Conservation (phyloP, 768 basidiomycete genomes). For the Guyanaporus albipodus region DNA sequence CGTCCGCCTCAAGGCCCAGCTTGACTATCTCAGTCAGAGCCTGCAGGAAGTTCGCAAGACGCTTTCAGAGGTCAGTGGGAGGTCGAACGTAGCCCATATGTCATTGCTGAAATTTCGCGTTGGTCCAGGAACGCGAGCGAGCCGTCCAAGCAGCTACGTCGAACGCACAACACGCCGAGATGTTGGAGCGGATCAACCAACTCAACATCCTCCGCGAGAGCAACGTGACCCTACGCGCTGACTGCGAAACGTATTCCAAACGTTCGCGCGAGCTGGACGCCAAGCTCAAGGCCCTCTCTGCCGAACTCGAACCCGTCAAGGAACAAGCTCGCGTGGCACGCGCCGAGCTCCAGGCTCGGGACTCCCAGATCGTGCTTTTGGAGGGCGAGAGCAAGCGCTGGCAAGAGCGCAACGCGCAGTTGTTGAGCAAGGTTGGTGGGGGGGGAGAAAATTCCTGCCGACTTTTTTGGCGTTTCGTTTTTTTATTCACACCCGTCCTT, state of each 20-base stretch:
- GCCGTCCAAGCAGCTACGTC: conserved; percentile 68
- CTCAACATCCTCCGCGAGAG: conserved; percentile 83
- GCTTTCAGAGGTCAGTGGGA: conserved; percentile 64
- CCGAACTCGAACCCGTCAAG: conserved; percentile 70
- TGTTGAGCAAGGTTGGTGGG: conserved; percentile 76
- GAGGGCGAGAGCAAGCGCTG: conserved; percentile 76
- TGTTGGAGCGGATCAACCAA: conserved; percentile 83
- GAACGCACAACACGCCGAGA: conserved; percentile 76
- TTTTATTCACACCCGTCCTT: conserved; percentile 1
- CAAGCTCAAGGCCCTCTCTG: conserved; percentile 53
- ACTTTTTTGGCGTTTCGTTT: neutral
- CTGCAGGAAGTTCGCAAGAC: conserved; percentile 68
- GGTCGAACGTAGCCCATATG: too few relatives aligned
- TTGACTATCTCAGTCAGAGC: conserved; percentile 66
- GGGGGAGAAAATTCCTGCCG: too few relatives aligned
- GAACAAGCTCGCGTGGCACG: conserved; percentile 62
- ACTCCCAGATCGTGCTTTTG: conserved; percentile 61
- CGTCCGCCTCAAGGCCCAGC: conserved; percentile 65
- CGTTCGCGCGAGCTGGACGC: conserved; percentile 63
- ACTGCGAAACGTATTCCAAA: conserved; percentile 67
- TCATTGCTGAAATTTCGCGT: too few relatives aligned
- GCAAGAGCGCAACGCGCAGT: conserved; percentile 79
- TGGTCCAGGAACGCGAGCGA: conserved; percentile 86
- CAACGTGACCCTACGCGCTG: conserved; percentile 78
- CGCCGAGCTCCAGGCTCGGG: conserved; percentile 73